phyloP scores from a whole-genome alignment of 805 yeast genomes.

The Teunomyces tritomae region DNA sequence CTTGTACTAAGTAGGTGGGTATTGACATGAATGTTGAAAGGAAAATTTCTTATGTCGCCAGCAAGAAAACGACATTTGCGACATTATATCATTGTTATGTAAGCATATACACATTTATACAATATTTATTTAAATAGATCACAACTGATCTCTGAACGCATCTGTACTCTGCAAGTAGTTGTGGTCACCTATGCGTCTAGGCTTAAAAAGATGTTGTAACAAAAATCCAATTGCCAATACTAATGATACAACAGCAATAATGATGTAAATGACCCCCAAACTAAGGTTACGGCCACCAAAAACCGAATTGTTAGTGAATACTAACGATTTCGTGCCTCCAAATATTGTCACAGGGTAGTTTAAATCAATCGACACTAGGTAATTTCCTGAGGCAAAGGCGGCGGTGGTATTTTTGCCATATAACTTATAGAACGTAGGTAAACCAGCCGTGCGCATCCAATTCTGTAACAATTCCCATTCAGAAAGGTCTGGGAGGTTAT shows the following conservation, averaged over 20 bases:
- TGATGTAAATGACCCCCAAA: constrained; percentile 79
- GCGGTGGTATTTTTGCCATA: constrained; percentile 69
- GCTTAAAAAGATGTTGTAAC: constrained; percentile 76
- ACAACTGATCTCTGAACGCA: constrained; percentile 24
- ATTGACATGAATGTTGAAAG: not conserved
- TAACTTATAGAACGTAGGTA: constrained; percentile 83
- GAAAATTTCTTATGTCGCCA: constrained; percentile 2
- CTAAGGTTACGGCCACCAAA: constrained; percentile 87
- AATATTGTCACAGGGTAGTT: constrained; percentile 80
- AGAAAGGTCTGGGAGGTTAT: constrained; percentile 73
- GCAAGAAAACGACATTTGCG: not conserved
- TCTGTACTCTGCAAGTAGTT: constrained; percentile 42
- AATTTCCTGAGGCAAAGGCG: constrained; percentile 61
- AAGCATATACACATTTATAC: not conserved
- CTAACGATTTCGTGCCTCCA: constrained; percentile 86
- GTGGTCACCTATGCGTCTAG: constrained; percentile 84
- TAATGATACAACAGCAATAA: constrained; percentile 76
- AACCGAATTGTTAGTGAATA: constrained; percentile 75
- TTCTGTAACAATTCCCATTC: constrained; percentile 84
- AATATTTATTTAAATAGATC: not conserved
- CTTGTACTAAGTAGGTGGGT: not conserved
- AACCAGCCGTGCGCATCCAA: constrained; percentile 98
- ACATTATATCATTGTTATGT: not conserved
- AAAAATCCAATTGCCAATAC: constrained; percentile 73
- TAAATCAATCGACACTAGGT: constrained; percentile 62